These are phyloP conservation scores for Trichoderma pleuroti DNA, from an alignment of 2,329 filamentous ascomycete species.

Conservation along the genomic window DNA sequence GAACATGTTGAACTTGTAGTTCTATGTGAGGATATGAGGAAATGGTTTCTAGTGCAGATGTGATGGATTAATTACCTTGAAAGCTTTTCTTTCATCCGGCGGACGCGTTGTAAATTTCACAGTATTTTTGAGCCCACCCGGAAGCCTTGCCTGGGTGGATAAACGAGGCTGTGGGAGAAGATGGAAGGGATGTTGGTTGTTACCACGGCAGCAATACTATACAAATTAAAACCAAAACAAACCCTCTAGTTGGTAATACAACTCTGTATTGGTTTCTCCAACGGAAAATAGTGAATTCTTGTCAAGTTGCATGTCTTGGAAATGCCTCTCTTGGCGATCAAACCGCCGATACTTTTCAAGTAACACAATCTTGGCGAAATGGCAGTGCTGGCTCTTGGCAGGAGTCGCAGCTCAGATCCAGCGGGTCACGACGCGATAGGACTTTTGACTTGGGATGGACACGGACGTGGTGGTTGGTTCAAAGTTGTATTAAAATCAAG, in stretches of 20 bases:
- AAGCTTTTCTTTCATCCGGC: too few relatives aligned
- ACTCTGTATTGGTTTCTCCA: not conserved
- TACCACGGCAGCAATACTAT: not conserved
- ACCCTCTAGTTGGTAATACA: not conserved
- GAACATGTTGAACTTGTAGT: not conserved
- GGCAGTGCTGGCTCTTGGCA: constrained; percentile 6
- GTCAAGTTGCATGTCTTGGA: not conserved
- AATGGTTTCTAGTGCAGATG: not conserved
- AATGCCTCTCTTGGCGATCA: not conserved
- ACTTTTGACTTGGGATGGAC: not conserved
- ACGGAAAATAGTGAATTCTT: not conserved
- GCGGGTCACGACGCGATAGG: not conserved
- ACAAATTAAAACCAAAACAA: not conserved
- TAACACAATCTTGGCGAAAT: not conserved
- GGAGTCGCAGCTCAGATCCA: not conserved
- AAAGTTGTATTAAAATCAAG: not conserved
- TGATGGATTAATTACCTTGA: not conserved
- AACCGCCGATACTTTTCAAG: not conserved
- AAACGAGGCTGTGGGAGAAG: not conserved
- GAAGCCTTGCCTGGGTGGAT: not conserved
- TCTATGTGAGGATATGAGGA: not conserved
- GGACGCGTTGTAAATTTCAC: not conserved
- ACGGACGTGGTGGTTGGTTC: not conserved
- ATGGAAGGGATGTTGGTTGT: not conserved
- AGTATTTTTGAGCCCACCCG: not conserved